phyloP scores from a whole-genome alignment of 768 basidiomycete genomes.

The Lenzites betulinus region DNA sequence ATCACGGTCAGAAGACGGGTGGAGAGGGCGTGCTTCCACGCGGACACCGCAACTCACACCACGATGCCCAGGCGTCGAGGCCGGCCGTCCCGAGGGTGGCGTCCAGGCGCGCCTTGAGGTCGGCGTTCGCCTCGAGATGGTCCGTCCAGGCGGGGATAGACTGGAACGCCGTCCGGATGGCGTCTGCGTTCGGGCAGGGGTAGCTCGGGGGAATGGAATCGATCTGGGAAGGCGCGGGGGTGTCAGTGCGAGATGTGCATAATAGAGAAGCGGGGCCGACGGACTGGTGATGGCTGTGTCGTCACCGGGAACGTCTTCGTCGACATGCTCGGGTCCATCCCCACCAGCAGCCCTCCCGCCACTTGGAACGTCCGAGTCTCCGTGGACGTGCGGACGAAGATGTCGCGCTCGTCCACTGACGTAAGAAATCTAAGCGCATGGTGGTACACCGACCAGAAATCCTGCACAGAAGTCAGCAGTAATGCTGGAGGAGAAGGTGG shows the following conservation, averaged over 20 bases:
- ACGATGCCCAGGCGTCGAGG: conserved; percentile 44
- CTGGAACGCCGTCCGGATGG: conserved; percentile 43
- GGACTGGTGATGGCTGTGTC: conserved; percentile 44
- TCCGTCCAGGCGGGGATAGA: conserved; percentile 49
- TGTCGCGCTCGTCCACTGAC: conserved; percentile 36
- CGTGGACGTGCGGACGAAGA: conserved; percentile 47
- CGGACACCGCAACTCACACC: conserved; percentile 41
- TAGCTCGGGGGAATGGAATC: conserved; percentile 51
- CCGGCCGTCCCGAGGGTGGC: conserved; percentile 42
- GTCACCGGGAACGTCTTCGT: conserved; percentile 31
- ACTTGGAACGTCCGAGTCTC: conserved; percentile 52
- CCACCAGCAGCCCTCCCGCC: conserved; percentile 45
- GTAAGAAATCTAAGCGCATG: conserved; percentile 40
- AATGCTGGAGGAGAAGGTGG: too few relatives aligned
- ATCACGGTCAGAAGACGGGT: not conserved
- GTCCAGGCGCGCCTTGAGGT: conserved; percentile 41
- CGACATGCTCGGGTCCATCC: conserved; percentile 43
- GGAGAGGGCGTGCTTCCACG: not conserved
- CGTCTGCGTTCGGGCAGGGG: conserved; percentile 43
- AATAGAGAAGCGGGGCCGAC: conserved; percentile 13
- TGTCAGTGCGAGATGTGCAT: not conserved
- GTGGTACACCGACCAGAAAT: conserved; percentile 45
- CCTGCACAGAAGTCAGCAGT: conserved; percentile 32
- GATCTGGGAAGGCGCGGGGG: conserved; percentile 35
- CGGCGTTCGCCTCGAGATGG: conserved; percentile 41